phyloP scores from a whole-genome alignment of 75 land plant species.

The Selaginella moellendorffii region DNA sequence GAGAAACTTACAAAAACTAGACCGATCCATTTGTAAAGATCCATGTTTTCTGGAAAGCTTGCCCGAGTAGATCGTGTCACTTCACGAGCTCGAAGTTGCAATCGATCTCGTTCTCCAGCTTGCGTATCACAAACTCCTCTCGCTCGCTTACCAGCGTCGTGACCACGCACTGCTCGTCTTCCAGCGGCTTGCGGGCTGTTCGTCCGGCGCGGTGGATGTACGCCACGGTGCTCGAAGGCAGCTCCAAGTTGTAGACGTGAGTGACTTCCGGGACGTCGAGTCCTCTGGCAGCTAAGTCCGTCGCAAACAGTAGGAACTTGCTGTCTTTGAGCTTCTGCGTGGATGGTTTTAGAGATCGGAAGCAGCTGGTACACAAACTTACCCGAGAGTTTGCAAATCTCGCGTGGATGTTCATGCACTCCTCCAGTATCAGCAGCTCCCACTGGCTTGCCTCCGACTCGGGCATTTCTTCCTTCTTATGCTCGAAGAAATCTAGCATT shows the following conservation, averaged over 20 bases:
- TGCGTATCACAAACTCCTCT: conserved; percentile 71
- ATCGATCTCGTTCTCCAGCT: conserved; percentile 67
- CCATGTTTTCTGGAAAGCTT: no score
- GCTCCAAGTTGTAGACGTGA: conserved; percentile 84
- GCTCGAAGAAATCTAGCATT: conserved; percentile 37
- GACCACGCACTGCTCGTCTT: conserved; percentile 38
- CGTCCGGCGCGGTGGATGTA: conserved; percentile 93
- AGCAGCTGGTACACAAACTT: not conserved
- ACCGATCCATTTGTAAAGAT: no score
- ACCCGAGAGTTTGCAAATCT: not conserved
- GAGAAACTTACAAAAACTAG: no score
- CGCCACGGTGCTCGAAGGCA: conserved; percentile 52
- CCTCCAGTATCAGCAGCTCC: conserved; percentile 52
- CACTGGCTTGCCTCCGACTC: conserved; percentile 6
- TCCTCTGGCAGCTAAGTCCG: conserved; percentile 86
- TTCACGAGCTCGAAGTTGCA: no score
- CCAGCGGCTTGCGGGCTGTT: conserved; percentile 70
- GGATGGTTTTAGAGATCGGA: not conserved
- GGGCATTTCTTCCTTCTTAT: conserved; percentile 7
- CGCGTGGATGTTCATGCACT: conserved; percentile 61
- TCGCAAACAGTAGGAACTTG: conserved; percentile 50
- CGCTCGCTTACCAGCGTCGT: conserved; percentile 49
- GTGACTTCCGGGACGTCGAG: conserved; percentile 84
- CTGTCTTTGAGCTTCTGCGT: conserved; percentile 42
- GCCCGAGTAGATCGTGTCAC: no score